Conservation (phyloP, 2,329 filamentous ascomycete genomes). For the Akanthomyces uredinophilus region DNA sequence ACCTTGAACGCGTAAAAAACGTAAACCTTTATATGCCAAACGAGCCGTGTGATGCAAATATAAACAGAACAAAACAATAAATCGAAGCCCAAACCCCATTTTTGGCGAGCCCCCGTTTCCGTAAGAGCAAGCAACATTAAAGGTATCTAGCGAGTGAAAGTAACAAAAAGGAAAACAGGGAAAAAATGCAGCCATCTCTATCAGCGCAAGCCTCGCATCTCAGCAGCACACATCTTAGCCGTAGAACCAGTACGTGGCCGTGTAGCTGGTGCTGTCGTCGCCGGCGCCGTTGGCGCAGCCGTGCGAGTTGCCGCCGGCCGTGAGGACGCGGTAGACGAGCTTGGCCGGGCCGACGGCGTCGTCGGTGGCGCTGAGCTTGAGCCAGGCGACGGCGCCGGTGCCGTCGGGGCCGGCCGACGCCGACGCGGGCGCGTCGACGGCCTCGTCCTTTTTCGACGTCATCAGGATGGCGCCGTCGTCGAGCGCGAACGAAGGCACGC, state of each 20-base stretch:
- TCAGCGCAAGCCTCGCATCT: neutral
- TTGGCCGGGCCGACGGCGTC: constrained; percentile 31
- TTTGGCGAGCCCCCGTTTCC: neutral
- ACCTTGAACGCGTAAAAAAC: neutral
- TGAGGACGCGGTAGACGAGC: constrained; percentile 50
- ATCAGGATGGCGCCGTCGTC: constrained; percentile 32
- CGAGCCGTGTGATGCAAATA: constrained; percentile 7
- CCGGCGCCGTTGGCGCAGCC: constrained; percentile 37
- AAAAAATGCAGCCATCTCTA: neutral
- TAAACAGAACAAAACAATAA: neutral
- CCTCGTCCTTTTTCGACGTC: constrained; percentile 44
- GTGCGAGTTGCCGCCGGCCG: constrained; percentile 44
- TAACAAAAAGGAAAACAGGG: neutral
- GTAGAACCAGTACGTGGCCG: constrained; percentile 57
- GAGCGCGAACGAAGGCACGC: constrained; percentile 57
- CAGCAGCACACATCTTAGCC: constrained; percentile 25
- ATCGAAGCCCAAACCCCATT: neutral
- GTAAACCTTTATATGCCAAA: constrained; percentile 13
- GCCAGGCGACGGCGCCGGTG: constrained; percentile 53
- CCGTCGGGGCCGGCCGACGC: constrained; percentile 42
- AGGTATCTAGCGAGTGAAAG: constrained; percentile 11
- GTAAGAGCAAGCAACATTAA: constrained; percentile 1
- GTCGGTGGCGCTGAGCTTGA: constrained; percentile 41
- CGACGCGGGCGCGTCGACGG: constrained; percentile 45
- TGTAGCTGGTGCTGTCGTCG: constrained; percentile 48